Evolutionary conservation across 1,284 basidiomycete genomes (phyloP).

Genomic region (Tausonia pullulans): DNA sequence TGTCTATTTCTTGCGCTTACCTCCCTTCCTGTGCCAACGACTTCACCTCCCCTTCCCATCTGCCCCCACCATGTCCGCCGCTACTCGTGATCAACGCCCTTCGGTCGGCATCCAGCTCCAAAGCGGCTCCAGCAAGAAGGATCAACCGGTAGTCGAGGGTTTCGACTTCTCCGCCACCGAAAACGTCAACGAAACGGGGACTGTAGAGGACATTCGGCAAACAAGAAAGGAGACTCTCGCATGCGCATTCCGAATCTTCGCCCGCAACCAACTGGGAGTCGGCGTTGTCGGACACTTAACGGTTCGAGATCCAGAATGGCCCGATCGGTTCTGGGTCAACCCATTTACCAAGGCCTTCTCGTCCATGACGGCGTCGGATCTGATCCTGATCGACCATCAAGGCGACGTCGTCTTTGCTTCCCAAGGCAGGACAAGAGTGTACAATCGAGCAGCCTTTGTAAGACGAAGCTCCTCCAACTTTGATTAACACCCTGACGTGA

Average conservation of each 20-base stretch:
- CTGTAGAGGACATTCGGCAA: neutral
- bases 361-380: constrained; percentile 40
- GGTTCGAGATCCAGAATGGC: constrained; percentile 44
- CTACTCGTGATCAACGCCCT: no score
- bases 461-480: neutral
- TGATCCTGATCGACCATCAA: constrained; percentile 42
- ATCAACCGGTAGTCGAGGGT: neutral
- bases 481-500: neutral
- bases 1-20: no score
- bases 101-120: no score
- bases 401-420: constrained; percentile 41
- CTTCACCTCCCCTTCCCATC: no score
- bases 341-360: constrained; percentile 33
- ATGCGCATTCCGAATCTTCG: neutral
- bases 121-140: neutral
- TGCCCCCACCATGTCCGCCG: no score
- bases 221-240: neutral
- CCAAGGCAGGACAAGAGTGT: constrained; percentile 32
- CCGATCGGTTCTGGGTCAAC: constrained; percentile 42
- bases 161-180: neutral
- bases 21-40: no score
- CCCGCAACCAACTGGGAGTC: constrained; percentile 31
- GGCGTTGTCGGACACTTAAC: constrained; percentile 53
- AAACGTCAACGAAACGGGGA: neutral
- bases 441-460: constrained; percentile 42